Percentiles rank a stretch among this genome's conserved stretches.
Evolutionary conservation across 169 alveolate genomes (phyloP).

Genomic region (Eimeria necatrix): DNA sequence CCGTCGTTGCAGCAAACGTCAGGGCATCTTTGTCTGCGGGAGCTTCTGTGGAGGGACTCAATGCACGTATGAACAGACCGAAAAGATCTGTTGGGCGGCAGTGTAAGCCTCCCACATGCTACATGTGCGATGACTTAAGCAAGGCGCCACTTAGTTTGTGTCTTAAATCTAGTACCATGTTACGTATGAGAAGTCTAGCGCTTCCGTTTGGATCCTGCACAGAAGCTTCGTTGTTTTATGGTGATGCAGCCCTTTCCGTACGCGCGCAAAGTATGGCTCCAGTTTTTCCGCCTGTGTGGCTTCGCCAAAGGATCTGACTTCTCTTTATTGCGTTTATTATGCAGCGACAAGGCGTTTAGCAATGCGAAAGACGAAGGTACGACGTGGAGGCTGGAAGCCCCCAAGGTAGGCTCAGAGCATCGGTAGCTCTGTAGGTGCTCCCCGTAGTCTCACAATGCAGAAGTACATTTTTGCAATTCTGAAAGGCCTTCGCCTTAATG

Average conservation of each 20-base stretch:
- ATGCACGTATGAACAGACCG: not conserved
- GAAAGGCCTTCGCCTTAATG: too few relatives aligned
- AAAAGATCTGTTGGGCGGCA: not conserved
- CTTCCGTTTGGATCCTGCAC: not conserved
- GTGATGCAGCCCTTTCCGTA: too few relatives aligned
- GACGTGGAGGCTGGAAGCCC: slow-evolving; percentile 75
- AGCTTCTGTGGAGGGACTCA: slow-evolving; percentile 4
- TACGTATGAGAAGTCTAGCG: not conserved
- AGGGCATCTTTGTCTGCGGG: slow-evolving; percentile 69
- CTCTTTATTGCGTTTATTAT: not conserved
- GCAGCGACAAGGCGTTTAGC: too few relatives aligned
- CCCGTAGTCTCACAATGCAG: too few relatives aligned
- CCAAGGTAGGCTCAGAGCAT: slow-evolving; percentile 25
- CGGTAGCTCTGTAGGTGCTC: not conserved
- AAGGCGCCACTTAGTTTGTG: not conserved
- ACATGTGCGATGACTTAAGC: not conserved
- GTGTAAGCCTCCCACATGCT: not conserved
- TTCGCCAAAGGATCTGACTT: not conserved
- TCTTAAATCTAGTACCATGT: too few relatives aligned
- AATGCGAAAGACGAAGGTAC: slow-evolving; percentile 8
- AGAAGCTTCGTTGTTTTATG: too few relatives aligned
- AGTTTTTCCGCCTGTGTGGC: too few relatives aligned
- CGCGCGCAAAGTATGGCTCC: too few relatives aligned
- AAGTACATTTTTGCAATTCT: too few relatives aligned
- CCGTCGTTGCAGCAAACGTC: slow-evolving; percentile 63